phyloP scores from a whole-genome alignment of 176 grass and related monocot genomes.

The Melocanna baccifera region DNA sequence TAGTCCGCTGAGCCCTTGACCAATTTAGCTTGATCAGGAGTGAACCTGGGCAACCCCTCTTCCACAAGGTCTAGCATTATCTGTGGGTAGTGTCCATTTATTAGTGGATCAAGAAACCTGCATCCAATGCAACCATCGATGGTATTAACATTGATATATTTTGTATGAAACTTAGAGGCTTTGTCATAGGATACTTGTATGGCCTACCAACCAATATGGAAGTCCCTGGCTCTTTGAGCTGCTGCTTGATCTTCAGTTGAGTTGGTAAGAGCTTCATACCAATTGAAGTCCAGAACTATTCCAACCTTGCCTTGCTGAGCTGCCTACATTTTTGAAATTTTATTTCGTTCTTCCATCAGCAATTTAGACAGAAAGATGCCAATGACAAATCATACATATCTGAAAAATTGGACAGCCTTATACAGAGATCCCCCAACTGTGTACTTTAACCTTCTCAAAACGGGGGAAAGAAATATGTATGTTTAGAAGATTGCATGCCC shows the following conservation, averaged over 20 bases:
- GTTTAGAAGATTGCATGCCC: neutral
- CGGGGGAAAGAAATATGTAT: neutral
- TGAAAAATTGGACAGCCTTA: neutral
- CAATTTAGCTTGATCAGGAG: constrained; percentile 60
- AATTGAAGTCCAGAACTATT: constrained; percentile 70
- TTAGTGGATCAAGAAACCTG: constrained; percentile 81
- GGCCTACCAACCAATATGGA: constrained; percentile 80
- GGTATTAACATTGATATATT: neutral
- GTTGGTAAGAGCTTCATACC: constrained; percentile 67
- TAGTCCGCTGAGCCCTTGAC: constrained; percentile 86
- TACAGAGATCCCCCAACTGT: neutral
- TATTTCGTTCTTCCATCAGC: constrained; percentile 5
- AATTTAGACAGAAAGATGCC: neutral
- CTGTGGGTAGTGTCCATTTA: constrained; percentile 65
- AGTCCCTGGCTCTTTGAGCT: constrained; percentile 86
- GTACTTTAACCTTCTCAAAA: neutral
- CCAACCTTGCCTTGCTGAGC: constrained; percentile 60
- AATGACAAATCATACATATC: neutral
- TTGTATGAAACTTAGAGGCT: neutral
- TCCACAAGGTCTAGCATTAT: constrained; percentile 71
- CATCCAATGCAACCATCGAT: neutral
- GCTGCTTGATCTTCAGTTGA: constrained; percentile 66
- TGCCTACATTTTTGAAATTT: constrained; percentile 27
- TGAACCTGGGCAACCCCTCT: constrained; percentile 65
- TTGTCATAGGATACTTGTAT: constrained; percentile 5